Evolutionary conservation across 1,284 basidiomycete species (phyloP).

Genomic region (Pholiota adiposa): DNA sequence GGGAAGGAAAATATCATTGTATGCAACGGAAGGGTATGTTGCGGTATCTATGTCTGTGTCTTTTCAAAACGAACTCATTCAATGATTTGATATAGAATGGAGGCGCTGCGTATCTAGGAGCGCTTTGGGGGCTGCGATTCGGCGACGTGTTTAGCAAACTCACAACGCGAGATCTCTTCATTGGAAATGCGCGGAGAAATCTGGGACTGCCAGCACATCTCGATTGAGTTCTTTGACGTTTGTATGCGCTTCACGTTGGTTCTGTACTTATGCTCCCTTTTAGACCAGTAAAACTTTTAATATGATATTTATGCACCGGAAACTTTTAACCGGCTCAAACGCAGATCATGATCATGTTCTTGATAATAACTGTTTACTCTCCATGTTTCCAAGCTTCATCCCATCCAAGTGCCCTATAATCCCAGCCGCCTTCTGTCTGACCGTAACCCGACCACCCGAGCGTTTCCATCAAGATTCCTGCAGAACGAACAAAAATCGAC

Average conservation of each 20-base stretch:
- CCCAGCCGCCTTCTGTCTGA: constrained; percentile 56
- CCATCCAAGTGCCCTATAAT: constrained; percentile 67
- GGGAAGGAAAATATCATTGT: constrained; percentile 52
- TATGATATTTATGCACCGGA: too few species aligned
- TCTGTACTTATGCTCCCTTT: not conserved
- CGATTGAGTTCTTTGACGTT: not conserved
- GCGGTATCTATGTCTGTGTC: not conserved
- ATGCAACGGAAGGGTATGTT: constrained; percentile 61
- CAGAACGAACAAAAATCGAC: constrained; percentile 64
- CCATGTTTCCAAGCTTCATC: constrained; percentile 59
- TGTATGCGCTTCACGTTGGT: not conserved
- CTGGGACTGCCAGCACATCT: not conserved
- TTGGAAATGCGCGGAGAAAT: not conserved
- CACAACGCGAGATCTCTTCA: constrained; percentile 23
- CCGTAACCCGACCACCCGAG: constrained; percentile 67
- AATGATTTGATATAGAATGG: constrained; percentile 37
- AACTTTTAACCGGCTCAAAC: too few species aligned
- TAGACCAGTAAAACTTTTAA: not conserved
- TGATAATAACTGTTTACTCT: too few species aligned
- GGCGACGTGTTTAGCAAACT: constrained; percentile 38
- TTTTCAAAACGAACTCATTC: constrained; percentile 6
- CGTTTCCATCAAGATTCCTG: constrained; percentile 62
- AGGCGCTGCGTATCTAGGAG: constrained; percentile 44
- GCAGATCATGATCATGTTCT: too few species aligned
- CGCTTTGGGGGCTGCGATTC: constrained; percentile 48